phyloP scores from a whole-genome alignment of 768 basidiomycete species.

The Suillus bovinus region DNA sequence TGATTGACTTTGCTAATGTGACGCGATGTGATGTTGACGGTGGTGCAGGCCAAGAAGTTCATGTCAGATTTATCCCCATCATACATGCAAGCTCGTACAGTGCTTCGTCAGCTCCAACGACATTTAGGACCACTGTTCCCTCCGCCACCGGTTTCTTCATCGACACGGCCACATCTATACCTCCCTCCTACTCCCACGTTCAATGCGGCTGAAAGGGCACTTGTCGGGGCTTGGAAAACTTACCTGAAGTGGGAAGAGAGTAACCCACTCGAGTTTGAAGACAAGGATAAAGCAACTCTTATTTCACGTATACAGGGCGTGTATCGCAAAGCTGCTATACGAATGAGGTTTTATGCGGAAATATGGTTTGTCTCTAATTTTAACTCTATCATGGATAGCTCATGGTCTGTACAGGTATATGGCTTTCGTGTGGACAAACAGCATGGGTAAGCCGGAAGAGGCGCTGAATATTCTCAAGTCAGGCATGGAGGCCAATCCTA shows the following conservation, averaged over 20 bases:
- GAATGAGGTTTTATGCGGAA: conserved; percentile 94
- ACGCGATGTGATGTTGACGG: conserved; percentile 15
- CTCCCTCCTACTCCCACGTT: conserved; percentile 76
- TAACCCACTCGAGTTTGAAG: conserved; percentile 92
- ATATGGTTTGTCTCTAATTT: conserved; percentile 64
- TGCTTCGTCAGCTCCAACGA: conserved; percentile 79
- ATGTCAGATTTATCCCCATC: conserved; percentile 89
- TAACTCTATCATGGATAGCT: conserved; percentile 8
- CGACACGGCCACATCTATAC: conserved; percentile 46
- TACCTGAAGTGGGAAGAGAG: conserved; percentile 96
- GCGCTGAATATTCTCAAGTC: conserved; percentile 76
- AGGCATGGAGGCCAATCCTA: conserved; percentile 86
- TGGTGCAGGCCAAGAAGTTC: conserved; percentile 85
- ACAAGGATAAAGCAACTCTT: conserved; percentile 69
- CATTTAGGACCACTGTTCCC: conserved; percentile 64
- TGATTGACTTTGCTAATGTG: conserved; percentile 26
- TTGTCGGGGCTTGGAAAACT: conserved; percentile 85
- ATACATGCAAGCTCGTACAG: conserved; percentile 93
- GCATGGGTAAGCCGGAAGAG: conserved; percentile 78
- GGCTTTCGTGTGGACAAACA: conserved; percentile 82
- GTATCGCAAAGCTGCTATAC: conserved; percentile 85
- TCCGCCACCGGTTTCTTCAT: conserved; percentile 43
- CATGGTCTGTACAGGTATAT: conserved; percentile 65
- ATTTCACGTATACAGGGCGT: conserved; percentile 75
- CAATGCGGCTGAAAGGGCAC: conserved; percentile 65